phyloP scores from a whole-genome alignment of 257 asterid species.

The Fraxinus americana region DNA sequence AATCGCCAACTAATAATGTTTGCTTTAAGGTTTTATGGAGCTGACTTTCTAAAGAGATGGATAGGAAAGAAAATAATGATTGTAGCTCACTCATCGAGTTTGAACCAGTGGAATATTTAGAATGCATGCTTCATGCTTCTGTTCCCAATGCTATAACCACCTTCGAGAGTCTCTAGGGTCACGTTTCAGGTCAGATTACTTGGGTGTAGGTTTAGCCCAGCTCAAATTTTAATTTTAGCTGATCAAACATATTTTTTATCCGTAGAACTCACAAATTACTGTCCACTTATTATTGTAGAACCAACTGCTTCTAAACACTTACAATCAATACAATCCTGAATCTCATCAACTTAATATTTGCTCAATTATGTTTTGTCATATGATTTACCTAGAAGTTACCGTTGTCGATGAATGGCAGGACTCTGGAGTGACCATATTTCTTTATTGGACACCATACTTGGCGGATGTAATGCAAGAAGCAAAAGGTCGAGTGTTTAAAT shows the following conservation, averaged over 20 bases:
- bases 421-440: too few species aligned
- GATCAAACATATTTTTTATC: too few species aligned
- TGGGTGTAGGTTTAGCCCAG: neutral
- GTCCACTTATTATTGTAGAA: too few species aligned
- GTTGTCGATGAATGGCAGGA: too few species aligned
- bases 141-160: too few species aligned
- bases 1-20: neutral
- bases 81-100: conserved; percentile 51
- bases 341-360: too few species aligned
- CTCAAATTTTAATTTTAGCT: too few species aligned
- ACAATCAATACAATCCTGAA: too few species aligned
- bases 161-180: conserved; percentile 21
- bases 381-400: conserved; percentile 24
- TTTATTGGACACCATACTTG: conserved; percentile 30
- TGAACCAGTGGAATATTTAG: conserved; percentile 54
- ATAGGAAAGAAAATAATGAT: conserved; percentile 60
- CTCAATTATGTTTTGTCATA: too few species aligned
- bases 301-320: neutral
- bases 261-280: too few species aligned
- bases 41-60: conserved; percentile 45
- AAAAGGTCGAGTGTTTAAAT: conserved; percentile 30
- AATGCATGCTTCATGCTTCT: conserved; percentile 47
- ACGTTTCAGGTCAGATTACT: conserved; percentile 40
- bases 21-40: conserved; percentile 39
- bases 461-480: conserved; percentile 34